Evolutionary conservation across 352 stramenopile genomes (phyloP).

Genomic region (Phytopythium aichiense): DNA sequence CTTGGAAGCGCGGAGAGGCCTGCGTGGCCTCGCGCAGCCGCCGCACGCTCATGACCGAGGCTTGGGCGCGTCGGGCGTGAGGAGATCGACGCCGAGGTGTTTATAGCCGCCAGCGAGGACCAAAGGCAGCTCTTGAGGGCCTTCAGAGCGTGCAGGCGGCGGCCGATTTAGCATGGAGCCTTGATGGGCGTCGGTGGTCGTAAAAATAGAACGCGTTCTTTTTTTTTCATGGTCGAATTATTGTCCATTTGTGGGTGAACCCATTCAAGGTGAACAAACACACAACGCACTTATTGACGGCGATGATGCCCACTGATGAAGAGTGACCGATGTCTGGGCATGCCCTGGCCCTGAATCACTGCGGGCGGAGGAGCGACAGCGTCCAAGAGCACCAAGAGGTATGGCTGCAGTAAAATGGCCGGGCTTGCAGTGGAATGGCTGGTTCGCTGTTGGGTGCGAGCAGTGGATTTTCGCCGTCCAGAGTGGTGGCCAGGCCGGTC

Average conservation of each 20-base stretch:
- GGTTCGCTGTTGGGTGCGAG: not conserved
- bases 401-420: too few species aligned
- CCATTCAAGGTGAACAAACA: not conserved
- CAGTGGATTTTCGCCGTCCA: not conserved
- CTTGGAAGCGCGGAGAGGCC: constrained; percentile 8
- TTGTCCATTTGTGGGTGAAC: not conserved
- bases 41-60: constrained; percentile 3
- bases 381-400: not conserved
- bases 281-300: not conserved
- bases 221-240: not conserved
- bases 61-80: not conserved
- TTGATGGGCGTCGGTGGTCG: not conserved
- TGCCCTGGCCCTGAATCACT: not conserved
- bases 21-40: constrained; percentile 3
- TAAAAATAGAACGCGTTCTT: constrained; percentile 8
- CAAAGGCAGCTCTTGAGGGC: not conserved
- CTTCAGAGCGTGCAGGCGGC: too few species aligned
- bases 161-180: not conserved
- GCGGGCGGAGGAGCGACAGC: not conserved
- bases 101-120: not conserved
- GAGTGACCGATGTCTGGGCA: not conserved
- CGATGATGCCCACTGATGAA: too few species aligned
- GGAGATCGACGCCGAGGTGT: not conserved
- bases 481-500: not conserved
- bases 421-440: not conserved